Evolutionary conservation across 257 asterid genomes (phyloP).

Genomic region (Ehretia macrophylla): DNA sequence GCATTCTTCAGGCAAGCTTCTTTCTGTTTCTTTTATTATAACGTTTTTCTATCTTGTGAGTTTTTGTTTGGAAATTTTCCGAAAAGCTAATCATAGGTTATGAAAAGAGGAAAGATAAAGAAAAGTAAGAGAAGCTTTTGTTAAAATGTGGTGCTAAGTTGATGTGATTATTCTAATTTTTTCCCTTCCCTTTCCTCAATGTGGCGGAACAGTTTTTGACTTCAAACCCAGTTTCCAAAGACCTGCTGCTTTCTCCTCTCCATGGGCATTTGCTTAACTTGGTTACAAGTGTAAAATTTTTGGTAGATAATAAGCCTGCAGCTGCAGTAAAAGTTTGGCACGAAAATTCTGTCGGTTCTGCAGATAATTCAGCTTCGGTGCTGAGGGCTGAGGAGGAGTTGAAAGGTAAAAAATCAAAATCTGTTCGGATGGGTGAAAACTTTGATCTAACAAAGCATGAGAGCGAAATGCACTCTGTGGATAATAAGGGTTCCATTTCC

Average conservation of each 20-base stretch:
- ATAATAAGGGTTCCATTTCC: too few relatives aligned
- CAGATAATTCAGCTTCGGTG: constrained; percentile 29
- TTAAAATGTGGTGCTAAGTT: constrained; percentile 12
- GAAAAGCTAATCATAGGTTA: too few relatives aligned
- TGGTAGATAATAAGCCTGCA: constrained; percentile 27
- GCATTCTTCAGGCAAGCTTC: constrained; percentile 60
- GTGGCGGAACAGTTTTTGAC: constrained; percentile 60
- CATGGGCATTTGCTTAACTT: constrained; percentile 50
- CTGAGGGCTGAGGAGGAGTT: constrained; percentile 27
- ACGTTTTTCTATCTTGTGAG: too few relatives aligned
- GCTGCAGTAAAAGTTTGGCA: constrained; percentile 31
- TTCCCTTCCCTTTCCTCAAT: constrained; percentile 8
- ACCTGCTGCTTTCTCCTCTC: constrained; percentile 70
- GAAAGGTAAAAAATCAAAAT: constrained; percentile 37
- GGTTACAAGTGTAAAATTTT: constrained; percentile 30
- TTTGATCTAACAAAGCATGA: constrained; percentile 33
- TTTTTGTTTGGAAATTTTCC: too few relatives aligned
- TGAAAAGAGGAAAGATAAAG: too few relatives aligned
- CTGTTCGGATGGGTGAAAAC: constrained; percentile 29
- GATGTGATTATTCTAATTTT: constrained; percentile 5
- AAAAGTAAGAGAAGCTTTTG: neutral
- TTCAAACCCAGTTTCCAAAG: constrained; percentile 41
- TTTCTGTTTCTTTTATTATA: neutral
- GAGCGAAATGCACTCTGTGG: constrained; percentile 24
- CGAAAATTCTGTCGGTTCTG: constrained; percentile 25